These are phyloP conservation scores for Dacryopinax primogenitus DNA, from an alignment of 768 basidiomycete genomes.

Conservation along the genomic window DNA sequence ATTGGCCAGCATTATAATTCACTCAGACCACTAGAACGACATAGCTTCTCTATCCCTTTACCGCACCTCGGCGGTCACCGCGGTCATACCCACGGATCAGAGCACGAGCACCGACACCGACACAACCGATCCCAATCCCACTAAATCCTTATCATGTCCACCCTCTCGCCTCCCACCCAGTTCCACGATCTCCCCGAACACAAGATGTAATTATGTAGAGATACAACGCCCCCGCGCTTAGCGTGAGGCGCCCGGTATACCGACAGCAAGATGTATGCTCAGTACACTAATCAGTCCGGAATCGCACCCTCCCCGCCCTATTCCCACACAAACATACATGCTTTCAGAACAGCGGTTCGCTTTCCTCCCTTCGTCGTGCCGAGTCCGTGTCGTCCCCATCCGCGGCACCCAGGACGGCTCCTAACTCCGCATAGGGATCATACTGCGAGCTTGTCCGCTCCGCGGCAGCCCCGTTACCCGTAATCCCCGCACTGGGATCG, in stretches of 20 bases:
- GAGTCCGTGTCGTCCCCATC: no score
- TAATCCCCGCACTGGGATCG: constrained; percentile 17
- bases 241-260: neutral
- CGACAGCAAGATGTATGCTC: neutral
- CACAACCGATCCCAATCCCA: neutral
- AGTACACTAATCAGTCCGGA: constrained; percentile 1
- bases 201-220: neutral
- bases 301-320: neutral
- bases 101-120: neutral
- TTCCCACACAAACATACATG: neutral
- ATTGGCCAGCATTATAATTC: constrained; percentile 72
- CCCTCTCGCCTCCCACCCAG: no score
- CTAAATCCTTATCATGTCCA: no score
- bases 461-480: neutral
- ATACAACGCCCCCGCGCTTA: neutral
- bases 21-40: constrained; percentile 39
- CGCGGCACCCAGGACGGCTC: constrained; percentile 58
- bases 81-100: neutral
- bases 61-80: neutral
- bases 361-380: constrained; percentile 33
- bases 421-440: constrained; percentile 79
- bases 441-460: constrained; percentile 9
- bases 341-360: constrained; percentile 43
- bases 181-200: no score
- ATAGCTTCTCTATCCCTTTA: neutral